Conservation (phyloP, 2,329 filamentous ascomycete species). For the Polychaeton citri region DNA sequence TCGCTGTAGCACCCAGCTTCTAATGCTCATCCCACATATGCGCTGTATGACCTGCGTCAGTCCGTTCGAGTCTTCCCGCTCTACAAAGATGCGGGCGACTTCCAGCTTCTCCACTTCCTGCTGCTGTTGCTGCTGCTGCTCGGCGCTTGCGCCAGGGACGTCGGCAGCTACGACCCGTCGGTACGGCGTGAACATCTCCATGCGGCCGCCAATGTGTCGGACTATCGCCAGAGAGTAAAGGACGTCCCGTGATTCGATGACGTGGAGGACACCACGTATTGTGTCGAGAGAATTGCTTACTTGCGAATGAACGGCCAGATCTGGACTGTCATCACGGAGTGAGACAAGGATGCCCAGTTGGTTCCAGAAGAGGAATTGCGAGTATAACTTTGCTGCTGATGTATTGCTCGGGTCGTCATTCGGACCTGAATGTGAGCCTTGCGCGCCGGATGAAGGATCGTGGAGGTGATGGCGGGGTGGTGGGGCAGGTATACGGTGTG, state of each 20-base stretch:
- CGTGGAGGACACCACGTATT: slow-evolving; percentile 60
- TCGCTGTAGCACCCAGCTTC: slow-evolving; percentile 26
- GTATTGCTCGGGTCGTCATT: slow-evolving; percentile 30
- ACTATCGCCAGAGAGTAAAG: slow-evolving; percentile 79
- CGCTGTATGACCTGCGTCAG: slow-evolving; percentile 35
- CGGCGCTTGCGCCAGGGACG: slow-evolving; percentile 17
- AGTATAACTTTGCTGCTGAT: slow-evolving; percentile 24
- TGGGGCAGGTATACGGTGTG: slow-evolving; percentile 39
- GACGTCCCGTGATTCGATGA: slow-evolving; percentile 76
- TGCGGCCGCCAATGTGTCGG: slow-evolving; percentile 55
- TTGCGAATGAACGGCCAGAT: slow-evolving; percentile 33
- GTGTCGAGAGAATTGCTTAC: slow-evolving; percentile 53
- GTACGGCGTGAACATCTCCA: slow-evolving; percentile 26
- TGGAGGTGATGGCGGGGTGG: slow-evolving; percentile 15
- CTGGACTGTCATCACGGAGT: slow-evolving; percentile 47
- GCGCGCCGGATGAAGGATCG: slow-evolving; percentile 16
- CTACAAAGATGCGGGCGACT: slow-evolving; percentile 36
- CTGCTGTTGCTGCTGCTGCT: background rate
- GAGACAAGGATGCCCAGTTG: slow-evolving; percentile 60
- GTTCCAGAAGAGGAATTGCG: slow-evolving; percentile 67
- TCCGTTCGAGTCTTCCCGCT: slow-evolving; percentile 30
- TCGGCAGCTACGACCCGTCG: slow-evolving; percentile 18
- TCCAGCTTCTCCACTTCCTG: slow-evolving; percentile 29
- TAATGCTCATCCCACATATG: slow-evolving; percentile 35
- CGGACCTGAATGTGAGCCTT: slow-evolving; percentile 14